Base-by-base conservation (phyloP, 768 basidiomycete species). In the Kwoniella sp. region DNA sequence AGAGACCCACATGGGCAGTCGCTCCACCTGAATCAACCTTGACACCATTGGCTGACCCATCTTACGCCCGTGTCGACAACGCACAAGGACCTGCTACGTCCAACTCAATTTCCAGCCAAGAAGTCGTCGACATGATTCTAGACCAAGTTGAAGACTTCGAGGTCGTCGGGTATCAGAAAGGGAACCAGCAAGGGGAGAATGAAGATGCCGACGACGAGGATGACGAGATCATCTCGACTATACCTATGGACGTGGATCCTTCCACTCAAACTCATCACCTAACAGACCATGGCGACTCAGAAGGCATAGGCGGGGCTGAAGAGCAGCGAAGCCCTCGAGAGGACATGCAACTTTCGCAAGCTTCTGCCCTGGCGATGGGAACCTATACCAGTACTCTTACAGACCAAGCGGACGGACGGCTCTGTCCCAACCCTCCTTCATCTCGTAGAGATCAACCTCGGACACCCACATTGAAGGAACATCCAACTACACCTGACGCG, bases 1-100 rank as follows among this genome's bases (percentile, higher is more conserved):
- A 52, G 13, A 48, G 58, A 9, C 58, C 58, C 31, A 30, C 29
- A 51, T 60, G 58, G 58, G 50, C 58, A n/a, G 58, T 60, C 5
- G 58, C 58, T 22, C 58, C 58, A 12, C 41, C 7, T 5, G 25
- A 22, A 12, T 34, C 37, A 34, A 11, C 26, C 41, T 34, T 13
- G 8, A 1, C 41, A 25, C 55, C 34, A 38, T 13, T 11, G 2
- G 2, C 55, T 11, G 28, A 50, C 30, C 34, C 4, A 38, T 2
- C 56, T 4, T 57, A 57, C 41, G 8, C 12, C 20, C 15, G 4
- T 30, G 55, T 15, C 58, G 26, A 51, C 34, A 20, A 22, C 12
- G 22, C 20, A n/a, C 9, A 4, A 11, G 41, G 8, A 15, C 41
- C 31, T 45, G 9, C 17, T 20, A 28, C 58, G 9, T 37, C 31